Conservation (phyloP, 345 rosid genomes). For the Salix koriyanagi region DNA sequence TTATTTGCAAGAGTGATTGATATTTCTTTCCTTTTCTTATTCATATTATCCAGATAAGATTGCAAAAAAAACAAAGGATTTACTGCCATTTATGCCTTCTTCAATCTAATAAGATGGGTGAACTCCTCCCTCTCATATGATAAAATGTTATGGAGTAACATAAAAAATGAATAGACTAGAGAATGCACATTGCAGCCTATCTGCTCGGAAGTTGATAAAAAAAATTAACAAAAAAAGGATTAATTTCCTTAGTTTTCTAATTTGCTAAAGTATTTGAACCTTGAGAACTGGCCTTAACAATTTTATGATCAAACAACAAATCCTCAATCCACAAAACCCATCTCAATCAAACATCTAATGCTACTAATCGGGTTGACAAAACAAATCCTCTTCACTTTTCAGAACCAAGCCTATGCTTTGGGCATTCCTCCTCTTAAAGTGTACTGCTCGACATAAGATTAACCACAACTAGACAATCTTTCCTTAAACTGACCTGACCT, state of each 20-base stretch:
- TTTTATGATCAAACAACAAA: background rate
- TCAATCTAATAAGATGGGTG: background rate
- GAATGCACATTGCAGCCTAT: background rate
- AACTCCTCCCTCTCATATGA: background rate
- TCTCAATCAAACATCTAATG: background rate
- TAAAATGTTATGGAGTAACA: background rate
- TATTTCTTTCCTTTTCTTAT: background rate
- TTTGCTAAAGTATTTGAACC: background rate
- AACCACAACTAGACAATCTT: too few relatives aligned
- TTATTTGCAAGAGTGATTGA: background rate
- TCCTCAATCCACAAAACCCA: background rate
- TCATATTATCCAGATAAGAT: background rate
- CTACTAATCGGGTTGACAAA: background rate
- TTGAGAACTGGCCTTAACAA: background rate
- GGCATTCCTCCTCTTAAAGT: background rate
- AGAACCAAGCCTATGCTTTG: background rate
- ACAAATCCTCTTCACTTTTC: background rate
- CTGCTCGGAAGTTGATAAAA: background rate
- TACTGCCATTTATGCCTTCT: background rate
- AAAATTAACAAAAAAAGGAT: background rate
- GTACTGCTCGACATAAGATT: background rate
- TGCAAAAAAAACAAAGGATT: background rate
- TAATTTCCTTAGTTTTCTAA: background rate
- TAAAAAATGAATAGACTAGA: background rate
- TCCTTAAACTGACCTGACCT: too few relatives aligned